Evolutionary conservation across 148 eudicot species (phyloP).

Genomic region (Polygonum aviculare): DNA sequence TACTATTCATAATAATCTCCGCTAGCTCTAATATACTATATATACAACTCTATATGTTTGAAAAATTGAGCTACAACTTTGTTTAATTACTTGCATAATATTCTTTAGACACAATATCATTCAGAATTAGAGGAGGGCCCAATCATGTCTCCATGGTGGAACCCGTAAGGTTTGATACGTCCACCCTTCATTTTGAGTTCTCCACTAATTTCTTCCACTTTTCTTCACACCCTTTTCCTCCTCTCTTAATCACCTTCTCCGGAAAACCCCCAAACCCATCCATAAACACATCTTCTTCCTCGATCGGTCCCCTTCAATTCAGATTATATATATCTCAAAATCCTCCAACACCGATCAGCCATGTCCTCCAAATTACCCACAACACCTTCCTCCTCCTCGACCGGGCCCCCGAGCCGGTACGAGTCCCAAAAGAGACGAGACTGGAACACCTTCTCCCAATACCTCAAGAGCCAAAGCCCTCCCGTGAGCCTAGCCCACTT

Average conservation of each 20-base stretch:
- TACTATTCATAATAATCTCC: no score
- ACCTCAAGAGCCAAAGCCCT: constrained; percentile 59
- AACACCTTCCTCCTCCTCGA: not conserved
- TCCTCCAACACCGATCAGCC: not conserved
- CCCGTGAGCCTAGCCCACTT: constrained; percentile 48
- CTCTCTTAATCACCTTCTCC: not conserved
- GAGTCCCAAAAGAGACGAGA: constrained; percentile 76
- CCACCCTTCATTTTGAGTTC: constrained; percentile 7
- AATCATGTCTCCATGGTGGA: not conserved
- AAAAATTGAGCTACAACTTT: no score
- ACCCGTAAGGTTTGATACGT: not conserved
- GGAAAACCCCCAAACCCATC: not conserved
- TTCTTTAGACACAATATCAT: not conserved
- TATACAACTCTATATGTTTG: no score
- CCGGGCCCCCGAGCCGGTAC: constrained; percentile 40
- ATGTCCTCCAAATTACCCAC: not conserved
- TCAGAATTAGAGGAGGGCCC: not conserved
- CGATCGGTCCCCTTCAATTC: not conserved
- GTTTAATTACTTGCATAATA: no score
- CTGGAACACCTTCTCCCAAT: constrained; percentile 83
- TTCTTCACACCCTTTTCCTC: not conserved
- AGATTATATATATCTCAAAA: no score
- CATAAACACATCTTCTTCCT: constrained; percentile 11
- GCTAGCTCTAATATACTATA: no score
- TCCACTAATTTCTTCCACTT: not conserved